Base-by-base conservation (phyloP, 306 rosid genomes). In the Cyamopsis tetragonoloba region DNA sequence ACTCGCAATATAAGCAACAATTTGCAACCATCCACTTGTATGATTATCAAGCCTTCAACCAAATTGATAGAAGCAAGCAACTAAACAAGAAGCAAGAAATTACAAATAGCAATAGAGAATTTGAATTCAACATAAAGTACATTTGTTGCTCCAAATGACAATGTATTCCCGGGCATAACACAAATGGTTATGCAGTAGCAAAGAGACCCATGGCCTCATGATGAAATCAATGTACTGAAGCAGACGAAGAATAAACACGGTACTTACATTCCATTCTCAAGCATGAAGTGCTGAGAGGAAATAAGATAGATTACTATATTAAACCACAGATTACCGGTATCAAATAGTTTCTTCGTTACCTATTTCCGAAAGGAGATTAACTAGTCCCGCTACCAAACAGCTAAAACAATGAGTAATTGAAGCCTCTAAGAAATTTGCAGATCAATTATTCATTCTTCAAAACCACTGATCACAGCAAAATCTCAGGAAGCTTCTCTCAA, bases 361-460 rank as follows among this genome's bases (percentile, higher is more conserved):
- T 64, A 75, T 65, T 72, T 43, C 23, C 34, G 32, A 58, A 62
- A 70, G 23, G 9, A 62, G 32, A 71, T 19, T 50, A 72, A 66
- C 55, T 4, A 37, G 54, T 38, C 70, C 66, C 13, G 24, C 77
- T 4, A 53, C 62, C 70, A 67, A 11, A 20, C 65, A 68, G 50
- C 43, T 14, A 35, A 23, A 51, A 67, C 44, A 73, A 60, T 2
- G 34, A 68, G 39, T 4, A 22, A 41, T n/a, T 66, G 75, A 82
- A 77, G 84, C 87, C 62, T 77, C 70, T 50, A 79, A 74, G 69
- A 68, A 77, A 58, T 59, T 53, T 12, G 70, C 78, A 64, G 18
- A 77, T 70, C 76, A 63, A 66, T 80, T 80, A 51, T 78, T 75
- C 62, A 23, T 61, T 77, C 70, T 71, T 23, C 28, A 76, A 54